Base-by-base conservation (phyloP, 805 yeast genomes). In the Wickerhamiella bombiphila region DNA sequence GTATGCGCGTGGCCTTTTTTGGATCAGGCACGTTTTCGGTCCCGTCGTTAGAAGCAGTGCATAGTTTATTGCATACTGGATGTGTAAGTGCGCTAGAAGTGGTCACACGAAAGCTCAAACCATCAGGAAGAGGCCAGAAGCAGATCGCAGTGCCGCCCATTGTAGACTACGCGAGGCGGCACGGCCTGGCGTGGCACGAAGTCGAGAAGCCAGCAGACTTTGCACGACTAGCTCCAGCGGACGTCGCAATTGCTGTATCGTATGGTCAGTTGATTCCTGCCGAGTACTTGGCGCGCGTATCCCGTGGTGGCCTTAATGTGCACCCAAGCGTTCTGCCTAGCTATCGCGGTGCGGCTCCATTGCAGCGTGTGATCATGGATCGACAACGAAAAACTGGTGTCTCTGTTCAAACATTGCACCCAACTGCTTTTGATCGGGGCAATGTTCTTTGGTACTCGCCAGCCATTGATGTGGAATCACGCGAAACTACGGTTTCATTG, bases 271-370 rank as follows among this genome's bases (percentile, higher is more conserved):
- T 88, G 32, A 83, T 91, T 3, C 96, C 97, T 0, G 59, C 58
- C 0, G 41, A 54, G 2, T 72, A 83, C 45, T 56, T 91, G 1
- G 35, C 51, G 0, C 35, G 54, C 0, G 58, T 75, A 16, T 54
- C 56, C 9, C 72, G 56, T 50, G 83, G 86, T 3, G 93, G 96
- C 0, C 53, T 91, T 20, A 91, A 91, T 52, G 83, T 91, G 1
- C 98, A 91, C 54, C 98, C 98, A 0, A 83, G 95, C 0, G 54
- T 85, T 5, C 64, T 91, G 6, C 98, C 98, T 0, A 61, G 59
- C 33, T 53, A 80, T 48, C 70, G 83, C 2, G 98, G 98, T 1
- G 76, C 96, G 0, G 78, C 95, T 1, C 98, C 98, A 0, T 59
- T 91, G 3, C 97, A 88, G 43, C 66, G 72, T 42, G 75, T 95